A percentile compares a stretch with the other conserved stretches of the same genome.
These are phyloP conservation scores for Podaxis carcinomalis DNA, from an alignment of 768 basidiomycete species.

Conservation along the genomic window DNA sequence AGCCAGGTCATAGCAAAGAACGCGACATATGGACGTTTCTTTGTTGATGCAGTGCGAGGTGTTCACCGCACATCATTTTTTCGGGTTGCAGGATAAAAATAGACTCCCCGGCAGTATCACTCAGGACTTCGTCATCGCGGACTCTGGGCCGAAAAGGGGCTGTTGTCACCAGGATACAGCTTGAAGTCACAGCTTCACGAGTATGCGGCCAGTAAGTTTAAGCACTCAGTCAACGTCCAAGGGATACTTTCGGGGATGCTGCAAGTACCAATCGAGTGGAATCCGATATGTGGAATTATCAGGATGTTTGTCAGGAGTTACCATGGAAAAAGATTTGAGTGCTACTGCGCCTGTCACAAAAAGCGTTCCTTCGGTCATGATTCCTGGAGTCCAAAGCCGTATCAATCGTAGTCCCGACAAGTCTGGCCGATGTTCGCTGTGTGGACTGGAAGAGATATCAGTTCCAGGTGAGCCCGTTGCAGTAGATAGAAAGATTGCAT, in stretches of 20 bases:
- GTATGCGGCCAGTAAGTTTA: too few species aligned
- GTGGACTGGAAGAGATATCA: not conserved
- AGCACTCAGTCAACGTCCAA: not conserved
- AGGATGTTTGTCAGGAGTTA: constrained; percentile 3
- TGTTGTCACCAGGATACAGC: too few species aligned
- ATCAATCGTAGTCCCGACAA: not conserved
- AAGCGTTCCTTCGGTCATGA: not conserved
- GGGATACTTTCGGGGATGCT: not conserved
- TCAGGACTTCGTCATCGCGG: not conserved
- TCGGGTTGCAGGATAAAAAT: not conserved
- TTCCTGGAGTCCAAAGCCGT: not conserved
- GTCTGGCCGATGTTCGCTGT: not conserved
- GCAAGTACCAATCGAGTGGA: not conserved
- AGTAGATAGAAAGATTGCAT: too few species aligned
- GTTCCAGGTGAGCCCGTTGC: not conserved
- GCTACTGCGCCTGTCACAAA: not conserved
- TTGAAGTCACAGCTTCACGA: too few species aligned
- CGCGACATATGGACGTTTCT: not conserved
- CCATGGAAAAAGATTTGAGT: constrained; percentile 3
- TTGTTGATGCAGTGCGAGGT: not conserved
- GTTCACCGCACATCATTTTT: not conserved
- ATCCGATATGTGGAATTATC: not conserved
- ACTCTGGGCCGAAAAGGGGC: not conserved
- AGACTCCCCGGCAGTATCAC: not conserved
- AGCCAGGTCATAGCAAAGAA: too few species aligned